A percentile compares a stretch with the other conserved stretches of the same genome.
Conservation (phyloP, 192 early-diverging fungal genomes). For the Backusella morwellensis region DNA sequence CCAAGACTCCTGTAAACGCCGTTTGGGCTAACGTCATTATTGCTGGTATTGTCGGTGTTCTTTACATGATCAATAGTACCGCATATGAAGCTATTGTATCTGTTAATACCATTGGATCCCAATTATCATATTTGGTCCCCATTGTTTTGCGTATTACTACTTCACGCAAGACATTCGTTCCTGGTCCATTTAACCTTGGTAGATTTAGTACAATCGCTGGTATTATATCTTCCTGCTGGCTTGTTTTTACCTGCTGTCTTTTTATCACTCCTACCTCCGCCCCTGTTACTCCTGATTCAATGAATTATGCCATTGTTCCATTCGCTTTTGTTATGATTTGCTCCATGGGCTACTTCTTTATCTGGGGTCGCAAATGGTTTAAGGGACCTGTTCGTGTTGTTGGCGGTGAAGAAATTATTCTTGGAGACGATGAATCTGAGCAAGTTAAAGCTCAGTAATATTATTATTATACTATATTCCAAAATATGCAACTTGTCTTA, state of each 20-base stretch:
- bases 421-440: constrained; percentile 28
- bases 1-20: constrained; percentile 45
- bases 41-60: constrained; percentile 47
- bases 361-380: constrained; percentile 58
- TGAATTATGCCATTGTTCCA: constrained; percentile 50
- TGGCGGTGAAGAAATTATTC: constrained; percentile 26
- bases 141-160: constrained; percentile 45
- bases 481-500: background rate
- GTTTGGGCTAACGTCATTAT: constrained; percentile 54
- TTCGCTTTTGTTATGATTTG: constrained; percentile 46
- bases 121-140: constrained; percentile 49
- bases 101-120: constrained; percentile 52
- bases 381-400: constrained; percentile 34
- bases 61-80: constrained; percentile 46
- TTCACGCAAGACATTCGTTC: constrained; percentile 42
- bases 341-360: constrained; percentile 42
- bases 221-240: constrained; percentile 38
- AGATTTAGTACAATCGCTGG: constrained; percentile 38
- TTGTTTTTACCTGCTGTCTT: constrained; percentile 36
- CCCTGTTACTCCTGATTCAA: constrained; percentile 43
- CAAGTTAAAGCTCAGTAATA: background rate
- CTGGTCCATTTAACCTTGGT: constrained; percentile 48
- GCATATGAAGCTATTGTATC: constrained; percentile 54
- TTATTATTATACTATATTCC: background rate
- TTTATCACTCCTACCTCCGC: constrained; percentile 40